Evolutionary conservation across 202 grass and related monocot species (phyloP).

Genomic region (Brachypodium distachyon): DNA sequence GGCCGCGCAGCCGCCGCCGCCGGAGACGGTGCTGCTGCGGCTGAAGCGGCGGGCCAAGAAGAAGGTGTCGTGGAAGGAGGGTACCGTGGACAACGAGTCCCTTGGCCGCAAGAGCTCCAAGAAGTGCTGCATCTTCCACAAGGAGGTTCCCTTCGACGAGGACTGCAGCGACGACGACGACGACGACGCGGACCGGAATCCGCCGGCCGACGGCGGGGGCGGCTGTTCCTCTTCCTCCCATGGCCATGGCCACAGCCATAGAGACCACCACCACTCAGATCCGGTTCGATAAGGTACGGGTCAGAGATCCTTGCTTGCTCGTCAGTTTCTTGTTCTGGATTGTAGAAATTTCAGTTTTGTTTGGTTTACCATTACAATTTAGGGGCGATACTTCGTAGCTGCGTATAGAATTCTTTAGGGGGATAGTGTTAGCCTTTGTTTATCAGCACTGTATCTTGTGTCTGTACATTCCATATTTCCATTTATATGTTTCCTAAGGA

Average conservation of each 20-base stretch:
- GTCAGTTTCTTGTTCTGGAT: not conserved
- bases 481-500: too few species aligned
- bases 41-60: slow-evolving; percentile 71
- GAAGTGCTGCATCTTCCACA: slow-evolving; percentile 97
- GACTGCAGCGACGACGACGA: slow-evolving; percentile 87
- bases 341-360: too few species aligned
- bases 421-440: too few species aligned
- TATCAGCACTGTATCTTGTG: too few species aligned
- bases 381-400: too few species aligned
- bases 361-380: too few species aligned
- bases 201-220: slow-evolving; percentile 1
- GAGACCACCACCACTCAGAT: slow-evolving; percentile 12
- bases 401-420: too few species aligned
- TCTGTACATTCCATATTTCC: too few species aligned
- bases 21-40: slow-evolving; percentile 63
- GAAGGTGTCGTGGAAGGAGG: slow-evolving; percentile 94
- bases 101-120: slow-evolving; percentile 91
- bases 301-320: not conserved
- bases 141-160: slow-evolving; percentile 87
- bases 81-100: slow-evolving; percentile 91
- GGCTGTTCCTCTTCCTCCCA: slow-evolving; percentile 14
- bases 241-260: not conserved
- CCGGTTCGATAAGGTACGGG: not conserved
- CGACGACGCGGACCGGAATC: not conserved
- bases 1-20: not conserved